Evolutionary conservation across 2,329 filamentous ascomycete genomes (phyloP), one percentile per base, ranked within the genome.

Genomic region (Hymenoscyphus infarciens): DNA sequence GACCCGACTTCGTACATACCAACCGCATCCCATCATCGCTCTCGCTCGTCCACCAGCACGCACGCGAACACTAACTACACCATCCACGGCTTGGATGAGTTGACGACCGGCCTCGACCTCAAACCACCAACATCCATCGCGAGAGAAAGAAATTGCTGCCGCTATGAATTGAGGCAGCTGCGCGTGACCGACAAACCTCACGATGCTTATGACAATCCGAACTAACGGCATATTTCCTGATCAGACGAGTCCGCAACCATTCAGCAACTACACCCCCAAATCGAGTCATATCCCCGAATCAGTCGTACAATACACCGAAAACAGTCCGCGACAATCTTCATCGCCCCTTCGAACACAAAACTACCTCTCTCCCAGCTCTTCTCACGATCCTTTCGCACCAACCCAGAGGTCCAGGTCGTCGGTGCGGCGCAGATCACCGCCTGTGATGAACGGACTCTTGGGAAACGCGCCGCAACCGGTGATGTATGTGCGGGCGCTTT

Each of bases 401-500:
- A 56, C 59, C 38, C 65, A 64, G 53, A 67, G 58, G 35, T 63
- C 65, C 33, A 62, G 59, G 61, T 61, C 60, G 53, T 67, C 70
- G 33, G 65, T 52, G 42, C 69, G 65, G 61, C 69, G 69, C 65
- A 65, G 63, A 70, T 69, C 69, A 63, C 67, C 70, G 62, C 69
- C 70, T 61, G 66, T 68, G 71, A 88, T 88, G 85, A 87, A 87
- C 75, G 83, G 84, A 67, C 79, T 86, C 67, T 78, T 84, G 70
- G 82, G 82, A 66, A 81, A 83, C 67, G 80, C 84, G 73, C 83
- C 85, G 64, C 81, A 81, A 65, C 84, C 86, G 75, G 86, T 87
- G 73, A 88, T 97, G 81, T 98, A 95, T 75, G 95, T 99, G 73
- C 90, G 92, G 74, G 95, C 95, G 56, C 84, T 98, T 67, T 99